Conservation (phyloP, 169 alveolate species). For the Cyclospora cayetanensis region DNA sequence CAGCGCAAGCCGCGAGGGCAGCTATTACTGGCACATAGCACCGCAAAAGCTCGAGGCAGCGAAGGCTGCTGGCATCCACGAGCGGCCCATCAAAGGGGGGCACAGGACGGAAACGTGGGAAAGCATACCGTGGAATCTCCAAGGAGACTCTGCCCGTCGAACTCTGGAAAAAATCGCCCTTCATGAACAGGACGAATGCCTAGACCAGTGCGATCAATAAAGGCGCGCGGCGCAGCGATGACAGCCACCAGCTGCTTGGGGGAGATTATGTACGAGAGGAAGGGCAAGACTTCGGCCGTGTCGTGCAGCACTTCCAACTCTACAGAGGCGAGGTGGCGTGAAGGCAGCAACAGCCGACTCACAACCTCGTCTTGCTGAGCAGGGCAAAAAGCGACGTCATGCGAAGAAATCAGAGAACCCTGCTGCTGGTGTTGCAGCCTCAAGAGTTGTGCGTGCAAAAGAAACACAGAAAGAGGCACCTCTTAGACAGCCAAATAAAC, state of each 20-base stretch:
- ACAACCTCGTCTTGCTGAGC: conserved; percentile 75
- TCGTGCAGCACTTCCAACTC: conserved; percentile 81
- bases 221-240: conserved; percentile 83
- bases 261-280: conserved; percentile 72
- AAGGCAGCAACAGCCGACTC: conserved; percentile 73
- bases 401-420: too few species aligned
- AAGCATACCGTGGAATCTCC: conserved; percentile 70
- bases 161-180: conserved; percentile 77
- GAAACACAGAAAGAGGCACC: neutral
- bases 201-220: conserved; percentile 88
- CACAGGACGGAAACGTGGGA: neutral
- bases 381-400: too few species aligned
- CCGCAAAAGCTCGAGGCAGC: neutral
- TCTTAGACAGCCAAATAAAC: neutral
- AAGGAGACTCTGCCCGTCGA: conserved; percentile 81
- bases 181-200: conserved; percentile 81
- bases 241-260: conserved; percentile 75
- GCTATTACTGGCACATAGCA: conserved; percentile 59
- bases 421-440: neutral
- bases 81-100: neutral
- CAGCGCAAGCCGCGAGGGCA: too few species aligned
- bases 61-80: neutral
- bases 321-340: conserved; percentile 74
- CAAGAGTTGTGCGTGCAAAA: neutral
- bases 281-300: conserved; percentile 69